Evolutionary conservation across 208 protist species (phyloP), one percentile per base, ranked within the genome.

Genomic region (Acanthamoeba royreba): DNA sequence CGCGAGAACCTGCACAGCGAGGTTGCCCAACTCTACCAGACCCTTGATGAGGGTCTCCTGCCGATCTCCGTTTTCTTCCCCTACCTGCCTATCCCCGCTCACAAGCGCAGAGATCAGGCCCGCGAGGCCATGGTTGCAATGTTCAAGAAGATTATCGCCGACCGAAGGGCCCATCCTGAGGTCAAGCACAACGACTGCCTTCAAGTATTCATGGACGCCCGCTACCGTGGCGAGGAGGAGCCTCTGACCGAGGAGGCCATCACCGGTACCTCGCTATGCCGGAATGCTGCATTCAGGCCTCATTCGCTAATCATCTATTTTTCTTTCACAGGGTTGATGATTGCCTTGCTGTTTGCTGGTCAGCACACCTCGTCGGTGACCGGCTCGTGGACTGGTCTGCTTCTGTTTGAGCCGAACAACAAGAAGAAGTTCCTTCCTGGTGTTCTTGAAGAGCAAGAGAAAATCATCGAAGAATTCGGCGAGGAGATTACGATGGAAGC

Each of bases 341-440:
- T 98, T 63, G 98, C 97, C 33, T 96, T 97, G 77, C 98, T 99
- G 96, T 98, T 99, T 95, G 98, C 98, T 35, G 98, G 98, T 45
- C 98, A 99, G 96, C 98, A 99, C 96, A 99, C 98, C 3, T 98
- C 97, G 43, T 97, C 97, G 17, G 98, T 98, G 94, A 98, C 98
- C 22, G 96, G 97, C 28, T 97, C 97, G 33, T 99, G 98, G 98
- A 98, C 98, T n/a, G 92, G 98, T 90, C 94, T 98, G 47, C 97
- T 93, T 5, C 79, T 94, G 38, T 93, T 94, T 17, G 40, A 89
- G 45, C 28, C 47, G 28, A 66, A 93, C 43, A 77, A 83, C 89
- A 83, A 92, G 61, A 77, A 92, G 45, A 92, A 93, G 63, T 93
- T 93, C 66, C 69, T 93, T 11, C 89, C 55, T 7, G 66, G 46